Conservation (phyloP, 2,329 filamentous ascomycete species). For the Aspergillus eucalypticola region DNA sequence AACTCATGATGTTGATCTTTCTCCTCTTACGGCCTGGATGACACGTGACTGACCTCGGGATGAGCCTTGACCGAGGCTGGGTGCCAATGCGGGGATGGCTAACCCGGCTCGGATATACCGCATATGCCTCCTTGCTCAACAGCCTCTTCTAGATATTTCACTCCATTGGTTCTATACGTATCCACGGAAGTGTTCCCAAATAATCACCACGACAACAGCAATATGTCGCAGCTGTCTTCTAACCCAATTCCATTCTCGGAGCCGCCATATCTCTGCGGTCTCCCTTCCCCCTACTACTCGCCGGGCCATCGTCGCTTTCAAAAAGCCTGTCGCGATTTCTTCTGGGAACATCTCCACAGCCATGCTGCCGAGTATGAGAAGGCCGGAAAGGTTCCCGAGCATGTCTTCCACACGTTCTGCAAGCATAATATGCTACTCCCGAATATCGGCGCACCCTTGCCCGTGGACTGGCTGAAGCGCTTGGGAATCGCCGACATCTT, state of each 20-base stretch:
- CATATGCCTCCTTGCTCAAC: too few relatives aligned
- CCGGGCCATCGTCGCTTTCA: slow-evolving; percentile 67
- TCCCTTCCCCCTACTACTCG: slow-evolving; percentile 72
- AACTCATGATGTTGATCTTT: too few relatives aligned
- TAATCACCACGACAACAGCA: background rate
- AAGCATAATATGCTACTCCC: slow-evolving; percentile 70
- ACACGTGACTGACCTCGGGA: too few relatives aligned
- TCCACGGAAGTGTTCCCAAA: background rate
- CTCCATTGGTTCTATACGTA: too few relatives aligned
- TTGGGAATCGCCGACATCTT: slow-evolving; percentile 67
- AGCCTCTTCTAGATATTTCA: too few relatives aligned
- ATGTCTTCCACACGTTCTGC: slow-evolving; percentile 66
- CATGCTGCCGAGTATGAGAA: slow-evolving; percentile 71
- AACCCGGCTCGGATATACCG: too few relatives aligned
- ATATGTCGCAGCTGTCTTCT: background rate
- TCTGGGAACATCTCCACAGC: slow-evolving; percentile 62
- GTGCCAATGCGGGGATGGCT: too few relatives aligned
- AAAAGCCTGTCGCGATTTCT: slow-evolving; percentile 66
- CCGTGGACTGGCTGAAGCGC: slow-evolving; percentile 66
- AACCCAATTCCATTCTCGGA: slow-evolving; percentile 66
- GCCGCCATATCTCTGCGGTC: slow-evolving; percentile 67
- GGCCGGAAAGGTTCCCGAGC: slow-evolving; percentile 61
- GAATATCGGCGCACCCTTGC: slow-evolving; percentile 67
- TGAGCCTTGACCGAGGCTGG: too few relatives aligned
- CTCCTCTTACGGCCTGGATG: too few relatives aligned